Evolutionary conservation across 306 rosid species (phyloP).

Genomic region (barrel medic (Medicago truncatula)): MtrunA17r5.0-ANR NC_053045.1:36485001-36485500

Average conservation of each 20-base stretch:
- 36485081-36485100: slow-evolving; percentile 24
- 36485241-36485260: slow-evolving; percentile 76
- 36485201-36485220: slow-evolving; percentile 41
- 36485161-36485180: slow-evolving; percentile 25
- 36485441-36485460: slow-evolving; percentile 53
- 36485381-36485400: slow-evolving; percentile 60
- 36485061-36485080: slow-evolving; percentile 34
- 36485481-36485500: slow-evolving; percentile 60
- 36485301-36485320: slow-evolving; percentile 75
- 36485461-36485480: slow-evolving; percentile 33
- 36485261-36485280: slow-evolving; percentile 48
- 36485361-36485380: slow-evolving; percentile 52
- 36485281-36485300: slow-evolving; percentile 95
- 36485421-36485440: slow-evolving; percentile 69
- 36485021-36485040: slow-evolving; percentile 47
- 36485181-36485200: slow-evolving; percentile 34
- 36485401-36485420: slow-evolving; percentile 75
- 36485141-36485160: slow-evolving; percentile 26
- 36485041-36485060: slow-evolving; percentile 49
- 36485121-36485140: slow-evolving; percentile 31
- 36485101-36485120: slow-evolving; percentile 11
- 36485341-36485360: slow-evolving; percentile 74
- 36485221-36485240: slow-evolving; percentile 66
- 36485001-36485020: slow-evolving; percentile 41
- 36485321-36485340: slow-evolving; percentile 82